Base-by-base conservation (phyloP, 208 protist genomes). In the Herpetomonas tarakana region DNA sequence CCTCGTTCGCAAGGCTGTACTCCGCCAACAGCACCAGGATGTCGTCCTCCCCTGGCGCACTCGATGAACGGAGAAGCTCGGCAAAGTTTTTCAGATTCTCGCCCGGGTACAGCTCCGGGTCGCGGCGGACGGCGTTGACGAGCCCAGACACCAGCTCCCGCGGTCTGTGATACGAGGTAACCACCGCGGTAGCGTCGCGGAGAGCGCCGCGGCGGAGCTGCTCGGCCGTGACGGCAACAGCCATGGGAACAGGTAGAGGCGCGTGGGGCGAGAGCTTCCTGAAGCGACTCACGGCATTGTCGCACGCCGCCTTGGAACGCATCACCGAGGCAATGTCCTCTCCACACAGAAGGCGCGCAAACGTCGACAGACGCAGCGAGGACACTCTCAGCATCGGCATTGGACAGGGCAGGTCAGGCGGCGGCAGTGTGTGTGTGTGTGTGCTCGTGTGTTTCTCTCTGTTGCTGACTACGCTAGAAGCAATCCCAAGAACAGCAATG, bases 201-300 rank as follows among this genome's bases (percentile, higher is more conserved):
- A 73, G 45, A 3, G 55, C 67, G 16, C 70, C 67, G 3, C 46
- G 44, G 29, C 68, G 22, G 0, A 90, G 18, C 30, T 71, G 55
- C 28, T 50, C 65, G 11, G 60, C 67, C 2, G 73, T 66, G 3
- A 78, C 41, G 9, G 73, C 58, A 1, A 76, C 59, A 2, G 81
- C 73, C 50, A 93, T 52, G n/a, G 72, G 74, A 11, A 83, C 30
- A 22, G 86, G 86, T 14, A 75, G 61, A 9, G 83, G 81, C 0
- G 71, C 86, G 18, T 74, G 68, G 62, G 73, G 68, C 21, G 61
- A 67, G 25, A 68, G 61, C 21, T 39, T 28, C 7, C 45, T 58
- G 28, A 71, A 72, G 39, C 59, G 46, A 6, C 19, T 11, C 16
- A 22, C 19, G 3, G 44, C 44, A 4, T 49, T 22, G 11, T 49